Conservation (phyloP, 2,329 filamentous ascomycete genomes). For the Colletotrichum musicola region DNA sequence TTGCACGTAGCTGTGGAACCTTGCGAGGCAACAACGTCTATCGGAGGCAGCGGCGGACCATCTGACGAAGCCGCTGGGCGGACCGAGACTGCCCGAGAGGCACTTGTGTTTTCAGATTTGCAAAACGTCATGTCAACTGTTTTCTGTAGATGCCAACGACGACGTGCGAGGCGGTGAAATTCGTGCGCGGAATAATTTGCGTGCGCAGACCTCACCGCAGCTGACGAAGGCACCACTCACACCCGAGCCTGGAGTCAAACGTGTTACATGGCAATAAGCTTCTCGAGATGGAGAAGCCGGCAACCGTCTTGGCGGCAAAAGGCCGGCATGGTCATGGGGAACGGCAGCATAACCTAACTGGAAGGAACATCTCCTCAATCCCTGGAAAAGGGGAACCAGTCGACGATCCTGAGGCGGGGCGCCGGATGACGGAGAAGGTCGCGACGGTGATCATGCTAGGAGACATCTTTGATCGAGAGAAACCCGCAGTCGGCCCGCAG, state of each 20-base stretch:
- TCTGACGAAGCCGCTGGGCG: slow-evolving; percentile 3
- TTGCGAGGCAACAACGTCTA: slow-evolving; percentile 4
- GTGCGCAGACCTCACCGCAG: slow-evolving; percentile 12
- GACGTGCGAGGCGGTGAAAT: too few relatives aligned
- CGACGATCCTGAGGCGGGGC: slow-evolving; percentile 13
- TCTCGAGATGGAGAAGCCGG: slow-evolving; percentile 11
- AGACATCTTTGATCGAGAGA: slow-evolving; percentile 1
- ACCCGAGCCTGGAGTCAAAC: neutral
- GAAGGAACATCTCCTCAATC: neutral
- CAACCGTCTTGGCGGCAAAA: slow-evolving; percentile 25
- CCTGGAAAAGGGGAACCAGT: slow-evolving; percentile 1
- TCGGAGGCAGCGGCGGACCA: neutral
- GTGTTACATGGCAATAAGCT: slow-evolving; percentile 12
- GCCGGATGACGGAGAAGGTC: neutral
- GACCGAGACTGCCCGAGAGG: slow-evolving; percentile 6
- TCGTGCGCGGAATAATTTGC: neutral
- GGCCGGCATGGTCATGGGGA: slow-evolving; percentile 6
- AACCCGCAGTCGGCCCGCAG: neutral
- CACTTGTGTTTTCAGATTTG: slow-evolving; percentile 12
- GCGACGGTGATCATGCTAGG: slow-evolving; percentile 7
- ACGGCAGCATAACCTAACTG: neutral
- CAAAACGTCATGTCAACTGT: neutral
- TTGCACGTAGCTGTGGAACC: neutral
- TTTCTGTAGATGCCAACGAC: neutral
- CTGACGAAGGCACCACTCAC: slow-evolving; percentile 6